Evolutionary conservation across 352 stramenopile genomes (phyloP).

Genomic region (Pythium folliculosum): DNA sequence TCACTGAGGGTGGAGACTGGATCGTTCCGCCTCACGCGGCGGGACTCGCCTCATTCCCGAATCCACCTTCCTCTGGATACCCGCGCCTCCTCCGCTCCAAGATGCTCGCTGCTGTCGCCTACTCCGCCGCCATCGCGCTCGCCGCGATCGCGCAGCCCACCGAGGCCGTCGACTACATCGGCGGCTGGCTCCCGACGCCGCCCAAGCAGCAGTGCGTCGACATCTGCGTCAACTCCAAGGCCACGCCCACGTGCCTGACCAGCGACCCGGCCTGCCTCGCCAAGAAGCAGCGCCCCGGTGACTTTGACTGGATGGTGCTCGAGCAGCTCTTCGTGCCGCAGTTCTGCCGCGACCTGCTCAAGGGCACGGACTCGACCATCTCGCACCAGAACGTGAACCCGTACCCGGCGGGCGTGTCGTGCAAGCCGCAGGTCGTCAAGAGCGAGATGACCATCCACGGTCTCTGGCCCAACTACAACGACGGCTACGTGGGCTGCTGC

Average conservation of each 20-base stretch:
- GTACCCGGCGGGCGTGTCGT: constrained; percentile 56
- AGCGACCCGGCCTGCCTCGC: constrained; percentile 48
- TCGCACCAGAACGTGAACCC: constrained; percentile 76
- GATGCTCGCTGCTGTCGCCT: constrained; percentile 36
- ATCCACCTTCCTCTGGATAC: not conserved
- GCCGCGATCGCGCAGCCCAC: constrained; percentile 69
- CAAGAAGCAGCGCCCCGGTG: constrained; percentile 62
- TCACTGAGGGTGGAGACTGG: too few relatives aligned
- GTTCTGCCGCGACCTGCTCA: constrained; percentile 77
- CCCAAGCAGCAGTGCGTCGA: constrained; percentile 63
- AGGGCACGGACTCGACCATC: constrained; percentile 72
- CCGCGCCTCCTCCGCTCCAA: constrained; percentile 19
- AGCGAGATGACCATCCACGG: constrained; percentile 77
- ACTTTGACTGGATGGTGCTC: constrained; percentile 81
- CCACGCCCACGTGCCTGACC: constrained; percentile 57
- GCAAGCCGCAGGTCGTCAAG: constrained; percentile 41
- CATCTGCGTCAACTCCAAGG: constrained; percentile 71
- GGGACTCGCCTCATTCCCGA: not conserved
- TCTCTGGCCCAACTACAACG: constrained; percentile 79
- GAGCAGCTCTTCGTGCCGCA: constrained; percentile 82
- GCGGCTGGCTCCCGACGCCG: constrained; percentile 52
- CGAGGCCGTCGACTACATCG: constrained; percentile 58
- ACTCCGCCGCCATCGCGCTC: constrained; percentile 31
- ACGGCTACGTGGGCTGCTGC: constrained; percentile 72
- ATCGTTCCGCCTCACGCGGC: not conserved